Evolutionary conservation across 305 asterid genomes (phyloP), one percentile per base, ranked within the genome.

Genomic region (Fraxinus paxiana): DNA sequence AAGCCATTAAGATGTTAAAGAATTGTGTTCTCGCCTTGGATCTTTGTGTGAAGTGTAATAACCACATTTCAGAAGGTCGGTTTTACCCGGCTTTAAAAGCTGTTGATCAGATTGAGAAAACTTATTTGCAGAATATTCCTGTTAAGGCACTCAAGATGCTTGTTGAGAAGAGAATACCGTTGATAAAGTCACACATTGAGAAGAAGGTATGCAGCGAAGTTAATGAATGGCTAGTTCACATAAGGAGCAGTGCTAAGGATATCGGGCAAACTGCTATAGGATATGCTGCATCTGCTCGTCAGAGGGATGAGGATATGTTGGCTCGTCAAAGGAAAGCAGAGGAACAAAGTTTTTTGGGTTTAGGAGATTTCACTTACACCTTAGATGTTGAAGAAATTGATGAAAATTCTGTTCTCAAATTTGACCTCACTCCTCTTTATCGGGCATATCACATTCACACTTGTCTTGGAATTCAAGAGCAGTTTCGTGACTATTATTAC

Each of bases 291-390:
- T 87, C 98, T 7, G 98, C 97, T 31, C 98, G 98, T 48, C 97
- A 93, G 88, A 89, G 98, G 79, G 97, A 95, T 48, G 97, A 95
- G 88, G 99, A 90, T 72, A 93, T 95, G 97, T 87, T 95, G 79
- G 91, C 97, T 79, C 97, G 97, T 77, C 99, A 95, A 77, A 91
- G 97, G 86, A 92, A 91, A 87, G 94, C 94, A 0, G 98, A 93
- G 86, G 99, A 95, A 79, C 95, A 92, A 77, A 92, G 94, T 80
- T 85, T 83, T 77, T 88, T 93, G 83, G 98, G 98, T 17, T 84
- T 92, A 80, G 98, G 92, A 63, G 96, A 93, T 80, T 91, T 91
- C 81, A 90, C 91, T 65, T 95, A 92, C 82, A 88, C 92, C 31
- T 85, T 95, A 77, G 97, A 95, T 83, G 97, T 93, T 69, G 97